Conservation (phyloP, 1,284 basidiomycete genomes). For the Kalmanozyma brasiliensis region DNA sequence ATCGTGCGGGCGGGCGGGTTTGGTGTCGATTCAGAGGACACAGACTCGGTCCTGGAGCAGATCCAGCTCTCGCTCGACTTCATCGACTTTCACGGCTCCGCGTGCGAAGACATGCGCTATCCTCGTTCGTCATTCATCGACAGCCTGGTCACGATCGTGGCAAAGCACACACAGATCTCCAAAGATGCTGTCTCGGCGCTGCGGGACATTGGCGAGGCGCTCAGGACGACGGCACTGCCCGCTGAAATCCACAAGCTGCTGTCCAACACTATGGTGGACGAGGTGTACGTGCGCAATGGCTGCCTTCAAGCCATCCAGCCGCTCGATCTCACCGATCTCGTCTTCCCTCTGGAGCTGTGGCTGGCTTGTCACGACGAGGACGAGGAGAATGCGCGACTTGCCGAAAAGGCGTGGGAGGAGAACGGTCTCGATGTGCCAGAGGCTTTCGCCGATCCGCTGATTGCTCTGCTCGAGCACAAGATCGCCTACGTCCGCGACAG, state of each 20-base stretch:
- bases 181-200: conserved; percentile 88
- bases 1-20: conserved; percentile 80
- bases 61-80: conserved; percentile 84
- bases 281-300: conserved; percentile 87
- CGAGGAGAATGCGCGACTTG: conserved; percentile 87
- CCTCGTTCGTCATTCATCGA: conserved; percentile 72
- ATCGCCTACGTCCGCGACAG: conserved; percentile 83
- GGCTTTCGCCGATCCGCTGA: conserved; percentile 75
- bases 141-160: conserved; percentile 80
- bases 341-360: conserved; percentile 90
- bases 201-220: conserved; percentile 83
- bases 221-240: conserved; percentile 70
- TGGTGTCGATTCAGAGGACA: conserved; percentile 71
- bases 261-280: conserved; percentile 82
- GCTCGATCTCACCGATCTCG: conserved; percentile 91
- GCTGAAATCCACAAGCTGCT: conserved; percentile 72
- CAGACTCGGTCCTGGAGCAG: conserved; percentile 86
- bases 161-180: conserved; percentile 81
- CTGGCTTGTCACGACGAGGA: conserved; percentile 91
- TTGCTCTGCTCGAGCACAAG: conserved; percentile 80
- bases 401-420: conserved; percentile 90
- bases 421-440: conserved; percentile 91
- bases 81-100: conserved; percentile 83
- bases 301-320: conserved; percentile 92
- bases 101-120: conserved; percentile 74